Evolutionary conservation across 768 basidiomycete genomes (phyloP), one percentile per base, ranked within the genome.

Genomic region (Chalciporus pseudorubinellus): DNA sequence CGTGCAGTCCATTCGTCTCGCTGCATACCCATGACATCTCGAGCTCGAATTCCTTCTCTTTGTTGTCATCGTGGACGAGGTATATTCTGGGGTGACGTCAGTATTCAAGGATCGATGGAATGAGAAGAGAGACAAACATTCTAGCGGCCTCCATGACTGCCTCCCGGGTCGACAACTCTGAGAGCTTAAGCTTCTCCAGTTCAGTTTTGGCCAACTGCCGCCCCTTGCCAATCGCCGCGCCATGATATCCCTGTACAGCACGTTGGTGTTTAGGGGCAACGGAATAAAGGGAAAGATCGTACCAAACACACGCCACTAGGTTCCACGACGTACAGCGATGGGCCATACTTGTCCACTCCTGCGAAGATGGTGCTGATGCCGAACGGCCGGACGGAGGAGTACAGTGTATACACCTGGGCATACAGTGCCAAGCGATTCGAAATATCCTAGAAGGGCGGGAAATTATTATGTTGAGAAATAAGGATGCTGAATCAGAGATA

Each of bases 151-250:
- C 94, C 57, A 83, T 75, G 20, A 95, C 91, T 18, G 95, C 97
- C 66, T 99, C 85, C 53, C 85, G 79, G 49, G 80, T 81, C 2
- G 89, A 81, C 46, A 98, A 70, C 57, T 90, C 89, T 6, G 85
- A 73, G 31, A 95, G 75, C 57, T 94, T 87, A 56, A 98, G 84
- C 71, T 99, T 99, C 74, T 99, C 97, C 44, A 99, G 72, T 70
- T 98, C 97, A 8, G 95, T 98, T 79, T 98, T 98, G 18, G 97
- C 97, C 55, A 98, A 77, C 64, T 97, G 93, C 50, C 90, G 85
- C n/a, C 97, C 97, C 70, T 98, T 99, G 48, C 97, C 97, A 24
- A 95, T 86, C n/a, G 97, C 97, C 13, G 90, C 90, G 22, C 94
- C 95, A 51, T 94, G 80, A 71, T 98, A 98, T 26, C 97, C 97